Evolutionary conservation across 2,329 filamentous ascomycete genomes (phyloP), one percentile per base, ranked within the genome.

Genomic region (Curvularia eragrostidis): DNA sequence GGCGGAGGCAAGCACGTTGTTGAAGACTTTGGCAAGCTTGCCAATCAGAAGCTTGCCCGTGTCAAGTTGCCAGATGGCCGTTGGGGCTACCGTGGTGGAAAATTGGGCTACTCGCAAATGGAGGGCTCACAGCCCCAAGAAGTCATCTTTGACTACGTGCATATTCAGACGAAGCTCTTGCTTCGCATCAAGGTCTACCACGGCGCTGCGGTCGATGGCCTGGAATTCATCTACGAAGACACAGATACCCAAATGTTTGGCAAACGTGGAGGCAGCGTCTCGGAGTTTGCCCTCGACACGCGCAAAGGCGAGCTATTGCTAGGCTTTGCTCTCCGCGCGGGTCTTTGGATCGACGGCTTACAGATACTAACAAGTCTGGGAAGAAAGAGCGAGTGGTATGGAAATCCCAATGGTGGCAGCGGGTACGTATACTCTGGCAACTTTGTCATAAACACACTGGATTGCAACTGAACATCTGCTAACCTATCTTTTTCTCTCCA

Each of bases 201-300:
- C 67, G 92, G 91, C 1, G 81, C 83, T 57, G 89, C 89, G 3
- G 73, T 98, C 12, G 90, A 96, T 73, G 95, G 95, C 0, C 77
- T 99, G 19, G 94, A 98, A 75, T 98, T 99, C 76, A 83, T 91
- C 58, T 98, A 97, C 72, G 94, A 98, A 70, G 93, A 98, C 75
- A 84, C 86, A 15, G 89, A 91, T 1, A 89, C 83, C 53, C 92
- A 97, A 73, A 76, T 97, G 3, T 96, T 99, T 80, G 95, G 95
- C 39, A 93, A 91, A 70, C 83, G 85, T 53, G 90, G 89, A 12
- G 90, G 89, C 7, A 89, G 89, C 62, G 78, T 84, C 23, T 88
- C 90, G 69, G 85, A 87, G 44, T 96, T 97, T 78, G 84, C 90
- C 15, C 83, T 98, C 66, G 93, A 98, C 77, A 88, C 91, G 32